Base-by-base conservation (phyloP, 495 filamentous ascomycete genomes). In the Penicillium cosmopolitanum region DNA sequence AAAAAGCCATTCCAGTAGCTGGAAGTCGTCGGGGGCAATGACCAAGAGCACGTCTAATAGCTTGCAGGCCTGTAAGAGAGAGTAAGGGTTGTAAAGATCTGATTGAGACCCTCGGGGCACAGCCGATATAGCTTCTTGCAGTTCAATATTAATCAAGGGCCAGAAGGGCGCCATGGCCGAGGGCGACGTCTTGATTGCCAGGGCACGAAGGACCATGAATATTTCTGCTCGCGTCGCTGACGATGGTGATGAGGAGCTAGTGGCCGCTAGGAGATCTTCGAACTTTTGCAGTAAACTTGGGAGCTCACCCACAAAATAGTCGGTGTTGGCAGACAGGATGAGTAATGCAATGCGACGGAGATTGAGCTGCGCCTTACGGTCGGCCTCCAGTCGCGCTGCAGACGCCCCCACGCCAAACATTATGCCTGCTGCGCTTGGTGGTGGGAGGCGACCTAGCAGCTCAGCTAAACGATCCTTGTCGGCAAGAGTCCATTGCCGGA, bases 381-480 rank as follows among this genome's bases (percentile, higher is more conserved):
- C 95, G 9, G 95, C 92, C 76, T 99, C 95, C 44, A 92, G 79
- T 58, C 95, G 83, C n/a, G 95, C 95, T 21, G 93, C 94, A 35
- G 90, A 93, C 7, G 95, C 96, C 51, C 95, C 95, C 5, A 99
- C 95, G 21, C 95, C 95, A 61, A 99, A 99, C 71, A 99, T 92
- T 55, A 98, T 96, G 15, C 95, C 96, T 0, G 95, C 96, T n/a
- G 95, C 90, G 15, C 92, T 92, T 9, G 95, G 95, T 3, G 93
- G 83, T 6, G 90, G 86, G 36, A 98, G 80, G 25, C 92, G 86
- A 40, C 82, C 79, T 13, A 98, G 71, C 4, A 97, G 75, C 56
- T 98, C 96, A 2, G 86, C 76, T 72, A 99, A 84, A 18, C 91
- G 85, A 57, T 97, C 95, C 70, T 95, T 96, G 65, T 99, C 95